A percentile compares a stretch with the other conserved stretches of the same genome.
Evolutionary conservation across 2,329 filamentous ascomycete genomes (phyloP).

Genomic region (Penicillium griseofulvum): DNA sequence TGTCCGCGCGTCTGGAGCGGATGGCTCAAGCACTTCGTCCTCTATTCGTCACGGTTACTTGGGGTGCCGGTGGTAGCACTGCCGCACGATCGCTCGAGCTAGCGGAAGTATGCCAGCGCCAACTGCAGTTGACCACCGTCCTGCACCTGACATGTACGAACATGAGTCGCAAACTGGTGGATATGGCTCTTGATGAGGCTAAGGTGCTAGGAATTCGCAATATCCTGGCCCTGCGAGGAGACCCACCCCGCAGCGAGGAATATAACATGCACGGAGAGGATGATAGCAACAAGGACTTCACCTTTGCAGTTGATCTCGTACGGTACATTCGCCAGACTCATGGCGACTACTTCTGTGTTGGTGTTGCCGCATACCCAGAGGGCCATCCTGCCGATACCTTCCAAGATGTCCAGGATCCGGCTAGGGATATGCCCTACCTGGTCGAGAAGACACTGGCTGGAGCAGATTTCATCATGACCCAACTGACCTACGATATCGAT

Average conservation of each 20-base stretch:
- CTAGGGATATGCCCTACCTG: conserved; percentile 75
- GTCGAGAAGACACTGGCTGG: conserved; percentile 88
- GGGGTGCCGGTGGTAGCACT: conserved; percentile 94
- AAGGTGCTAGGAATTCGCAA: conserved; percentile 89
- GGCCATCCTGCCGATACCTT: conserved; percentile 90
- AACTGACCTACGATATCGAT: conserved; percentile 88
- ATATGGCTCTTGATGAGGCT: conserved; percentile 85
- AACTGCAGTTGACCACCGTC: conserved; percentile 89
- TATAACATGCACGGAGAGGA: conserved; percentile 66
- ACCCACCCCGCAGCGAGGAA: conserved; percentile 85
- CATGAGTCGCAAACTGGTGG: conserved; percentile 83
- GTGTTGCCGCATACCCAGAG: conserved; percentile 92
- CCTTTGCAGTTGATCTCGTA: conserved; percentile 85
- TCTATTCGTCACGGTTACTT: conserved; percentile 95
- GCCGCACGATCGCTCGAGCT: conserved; percentile 87
- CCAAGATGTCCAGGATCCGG: conserved; percentile 68
- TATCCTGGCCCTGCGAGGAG: conserved; percentile 85
- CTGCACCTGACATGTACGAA: conserved; percentile 97
- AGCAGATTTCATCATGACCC: conserved; percentile 97
- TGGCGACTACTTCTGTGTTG: conserved; percentile 94
- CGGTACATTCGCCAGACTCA: conserved; percentile 81
- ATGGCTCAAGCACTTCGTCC: conserved; percentile 91
- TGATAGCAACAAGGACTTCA: conserved; percentile 73
- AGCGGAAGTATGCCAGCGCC: conserved; percentile 90
- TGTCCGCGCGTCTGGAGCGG: conserved; percentile 86